Evolutionary conservation across 108 stramenopile genomes (phyloP), one percentile per base, ranked within the genome.

Genomic region (Mediolabrus comicus): DNA sequence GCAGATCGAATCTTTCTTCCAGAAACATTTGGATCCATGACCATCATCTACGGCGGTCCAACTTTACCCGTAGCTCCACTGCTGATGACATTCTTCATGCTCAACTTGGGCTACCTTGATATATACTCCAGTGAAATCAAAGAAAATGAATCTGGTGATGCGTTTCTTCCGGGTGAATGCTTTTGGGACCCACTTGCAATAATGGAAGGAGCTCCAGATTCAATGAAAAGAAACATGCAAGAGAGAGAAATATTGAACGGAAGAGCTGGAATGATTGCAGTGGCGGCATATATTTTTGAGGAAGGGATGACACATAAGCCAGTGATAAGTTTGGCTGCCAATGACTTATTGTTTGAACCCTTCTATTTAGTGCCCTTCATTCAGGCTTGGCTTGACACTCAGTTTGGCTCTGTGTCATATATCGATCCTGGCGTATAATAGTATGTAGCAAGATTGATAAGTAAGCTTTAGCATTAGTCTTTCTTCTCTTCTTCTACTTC

Each of bases 221-320:
- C 59, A 11, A 90, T 90, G 91, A 92, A 92, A 81, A 77, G 92
- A 8, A 93, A 89, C 71, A 87, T 96, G 93, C 92, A 93, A 71
- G 91, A 92, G 52, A 83, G 88, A 43, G 95, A 96, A 71, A 73
- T 94, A 27, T 86, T 94, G 71, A 98, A 98, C 67, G 97, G 97
- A 0, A 83, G 97, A 17, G 80, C 96, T 19, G 94, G 96, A 16
- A 98, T 98, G 97, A 60, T 98, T 36, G 96, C 94, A 17, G 76
- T 92, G 54, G 84, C 83, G n/a, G 88, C 83, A 27, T 96, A 81
- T 65, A 41, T 83, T 34, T 94, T 91, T 63, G 95, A 97, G 78
- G 96, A 97, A 72, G 76, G 65, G 1, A 81, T 75, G 52, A 89
- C 87, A 10, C 86, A 84, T 29, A 39, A 52, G 31, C 86, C 94